Base-by-base conservation (phyloP, 1,284 basidiomycete genomes). In the Leccinum glutinopallens region DNA sequence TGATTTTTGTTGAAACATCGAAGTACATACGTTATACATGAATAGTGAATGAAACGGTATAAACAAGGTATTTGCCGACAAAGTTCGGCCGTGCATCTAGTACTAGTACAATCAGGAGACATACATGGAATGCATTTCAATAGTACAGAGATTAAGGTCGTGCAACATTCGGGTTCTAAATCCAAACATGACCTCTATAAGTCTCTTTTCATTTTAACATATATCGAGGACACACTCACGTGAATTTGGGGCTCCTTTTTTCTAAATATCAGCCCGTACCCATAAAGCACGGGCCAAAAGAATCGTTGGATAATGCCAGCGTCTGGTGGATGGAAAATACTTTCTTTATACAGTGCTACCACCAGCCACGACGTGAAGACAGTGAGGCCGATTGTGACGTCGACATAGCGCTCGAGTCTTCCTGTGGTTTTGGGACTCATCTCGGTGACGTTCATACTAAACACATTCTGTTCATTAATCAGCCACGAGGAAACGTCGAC, bases 361-460 rank as follows among this genome's bases (percentile, higher is more conserved):
- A 66, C 71, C 12, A 82, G 63, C 85, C 85, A 87, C 10, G 82
- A 76, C 4, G 86, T 85, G 5, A 82, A 43, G 7, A 78, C 39
- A 0, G 86, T 87, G 60, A 87, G 71, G 5, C 79, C 78, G 12
- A 86, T 56, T 2, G 81, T 78, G 8, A 76, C 72, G 6, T 73
- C 80, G 25, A 83, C 19, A 65, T 84, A 87, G 60, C 75, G 73
- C 1, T 64, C n/a, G 4, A 87, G 69, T 3, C 72, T 78, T 15
- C 73, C 80, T 0, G 49, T 19, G 2, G 75, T 70, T 0, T 64
- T 65, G 2, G 74, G 71, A 12, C 72, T 73, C 15, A 86, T 72
- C 64, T 80, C 77, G 0, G 37, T 58, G 51, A 85, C 72, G 62
- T 86, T 77, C 76, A 79, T 77, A 19, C 77, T 76, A 57, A 79